Percentiles rank a stretch among this genome's conserved stretches.
Conservation (phyloP, 2,329 filamentous ascomycete species). For the Fonsecaea pedrosoi region DNA sequence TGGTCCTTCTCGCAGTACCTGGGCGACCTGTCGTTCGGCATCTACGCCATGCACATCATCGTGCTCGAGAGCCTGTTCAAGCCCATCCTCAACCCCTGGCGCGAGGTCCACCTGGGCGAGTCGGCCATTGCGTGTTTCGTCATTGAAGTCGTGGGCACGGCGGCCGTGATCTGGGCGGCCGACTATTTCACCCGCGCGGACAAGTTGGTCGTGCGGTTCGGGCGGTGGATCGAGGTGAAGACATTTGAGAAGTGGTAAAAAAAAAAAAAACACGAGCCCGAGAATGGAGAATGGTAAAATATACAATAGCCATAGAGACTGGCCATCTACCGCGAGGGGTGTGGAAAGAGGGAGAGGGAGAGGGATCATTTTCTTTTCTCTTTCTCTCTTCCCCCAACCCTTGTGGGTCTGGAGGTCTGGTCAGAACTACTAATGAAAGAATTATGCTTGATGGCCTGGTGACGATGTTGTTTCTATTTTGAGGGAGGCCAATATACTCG, state of each 20-base stretch:
- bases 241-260: constrained; percentile 25
- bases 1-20: constrained; percentile 54
- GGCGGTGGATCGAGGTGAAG: constrained; percentile 22
- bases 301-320: too few species aligned
- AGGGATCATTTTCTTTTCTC: too few species aligned
- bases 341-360: too few species aligned
- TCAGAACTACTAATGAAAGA: too few species aligned
- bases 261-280: too few species aligned
- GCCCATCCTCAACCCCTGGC: constrained; percentile 14
- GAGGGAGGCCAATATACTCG: too few species aligned
- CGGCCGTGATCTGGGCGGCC: constrained; percentile 22
- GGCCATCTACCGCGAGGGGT: too few species aligned
- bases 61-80: constrained; percentile 14
- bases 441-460: too few species aligned
- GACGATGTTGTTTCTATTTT: too few species aligned
- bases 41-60: constrained; percentile 53
- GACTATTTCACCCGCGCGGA: constrained; percentile 28
- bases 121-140: constrained; percentile 11
- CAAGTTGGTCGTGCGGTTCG: constrained; percentile 19
- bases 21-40: constrained; percentile 55
- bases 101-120: constrained; percentile 12
- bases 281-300: too few species aligned
- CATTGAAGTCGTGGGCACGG: not conserved
- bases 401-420: too few species aligned
- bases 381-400: too few species aligned